Conservation (phyloP, 2,329 filamentous ascomycete genomes). For the Lasiodiplodia citricola region DNA sequence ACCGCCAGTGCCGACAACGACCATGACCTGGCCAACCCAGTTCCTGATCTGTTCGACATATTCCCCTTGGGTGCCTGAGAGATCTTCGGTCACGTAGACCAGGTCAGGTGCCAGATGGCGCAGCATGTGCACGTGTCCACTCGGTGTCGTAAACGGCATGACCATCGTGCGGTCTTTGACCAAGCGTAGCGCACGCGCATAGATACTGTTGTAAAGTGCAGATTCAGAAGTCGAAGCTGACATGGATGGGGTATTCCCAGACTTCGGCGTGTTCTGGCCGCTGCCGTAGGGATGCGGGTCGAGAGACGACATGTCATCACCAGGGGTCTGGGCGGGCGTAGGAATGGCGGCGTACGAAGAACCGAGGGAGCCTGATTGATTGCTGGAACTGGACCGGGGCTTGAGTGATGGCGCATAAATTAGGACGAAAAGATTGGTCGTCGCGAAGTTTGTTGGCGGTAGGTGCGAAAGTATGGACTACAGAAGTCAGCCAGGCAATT, state of each 20-base stretch:
- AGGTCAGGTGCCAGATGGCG: constrained; percentile 84
- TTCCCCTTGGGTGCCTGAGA: constrained; percentile 76
- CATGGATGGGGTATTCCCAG: constrained; percentile 29
- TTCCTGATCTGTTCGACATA: constrained; percentile 67
- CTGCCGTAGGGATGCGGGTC: constrained; percentile 53
- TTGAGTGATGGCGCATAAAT: constrained; percentile 81
- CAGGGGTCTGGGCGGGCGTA: constrained; percentile 68
- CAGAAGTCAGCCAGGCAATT: constrained; percentile 32
- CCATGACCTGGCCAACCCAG: constrained; percentile 67
- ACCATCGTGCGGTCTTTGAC: constrained; percentile 88
- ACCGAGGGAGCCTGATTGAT: constrained; percentile 66
- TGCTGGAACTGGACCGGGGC: constrained; percentile 52
- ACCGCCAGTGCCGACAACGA: constrained; percentile 60
- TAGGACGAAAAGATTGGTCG: constrained; percentile 80
- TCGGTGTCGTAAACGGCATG: constrained; percentile 83
- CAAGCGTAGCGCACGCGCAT: constrained; percentile 76
- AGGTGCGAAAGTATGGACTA: constrained; percentile 82
- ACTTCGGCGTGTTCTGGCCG: constrained; percentile 43
- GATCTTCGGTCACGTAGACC: constrained; percentile 85
- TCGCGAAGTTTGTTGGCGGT: constrained; percentile 74
- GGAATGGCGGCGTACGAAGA: constrained; percentile 91
- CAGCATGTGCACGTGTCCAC: constrained; percentile 84
- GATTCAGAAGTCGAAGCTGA: constrained; percentile 38
- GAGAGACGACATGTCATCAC: constrained; percentile 59
- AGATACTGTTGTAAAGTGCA: constrained; percentile 76